These are phyloP conservation scores for Mycena latifolia DNA, from an alignment of 768 basidiomycete genomes.

Conservation along the genomic window DNA sequence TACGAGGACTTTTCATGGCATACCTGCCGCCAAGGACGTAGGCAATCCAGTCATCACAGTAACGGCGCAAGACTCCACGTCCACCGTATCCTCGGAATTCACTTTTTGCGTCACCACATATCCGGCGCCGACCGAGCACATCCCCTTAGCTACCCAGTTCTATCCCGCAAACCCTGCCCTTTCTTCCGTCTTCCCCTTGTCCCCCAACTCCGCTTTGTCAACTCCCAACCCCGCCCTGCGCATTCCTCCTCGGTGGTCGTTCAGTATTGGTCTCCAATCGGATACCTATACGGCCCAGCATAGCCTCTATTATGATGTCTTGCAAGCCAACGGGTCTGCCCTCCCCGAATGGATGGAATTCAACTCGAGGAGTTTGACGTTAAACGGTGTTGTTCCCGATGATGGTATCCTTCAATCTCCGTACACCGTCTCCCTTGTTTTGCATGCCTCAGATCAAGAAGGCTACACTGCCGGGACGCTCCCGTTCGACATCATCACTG, in stretches of 20 bases:
- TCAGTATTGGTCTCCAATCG: conserved; percentile 86
- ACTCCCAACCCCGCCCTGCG: conserved; percentile 69
- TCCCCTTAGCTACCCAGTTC: conserved; percentile 73
- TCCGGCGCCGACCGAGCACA: conserved; percentile 65
- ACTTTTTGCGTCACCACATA: conserved; percentile 68
- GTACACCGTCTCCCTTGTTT: conserved; percentile 59
- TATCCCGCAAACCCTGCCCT: conserved; percentile 68
- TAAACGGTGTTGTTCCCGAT: conserved; percentile 82
- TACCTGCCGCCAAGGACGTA: conserved; percentile 71
- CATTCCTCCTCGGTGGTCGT: conserved; percentile 88
- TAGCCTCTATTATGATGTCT: conserved; percentile 73
- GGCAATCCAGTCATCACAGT: conserved; percentile 73
- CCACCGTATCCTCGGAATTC: conserved; percentile 65
- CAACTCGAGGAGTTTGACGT: conserved; percentile 73
- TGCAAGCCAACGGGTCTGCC: conserved; percentile 73
- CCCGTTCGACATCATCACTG: conserved; percentile 75
- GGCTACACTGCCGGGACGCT: conserved; percentile 75
- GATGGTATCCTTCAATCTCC: conserved; percentile 54
- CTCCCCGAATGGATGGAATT: conserved; percentile 85
- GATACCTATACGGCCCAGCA: conserved; percentile 75
- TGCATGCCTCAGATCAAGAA: conserved; percentile 79
- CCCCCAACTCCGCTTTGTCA: conserved; percentile 68
- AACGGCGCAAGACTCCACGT: conserved; percentile 67
- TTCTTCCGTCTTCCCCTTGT: conserved; percentile 81
- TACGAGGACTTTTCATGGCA: conserved; percentile 75